Base-by-base conservation (phyloP, 1,284 basidiomycete species). In the Gomphus bonarii region DNA sequence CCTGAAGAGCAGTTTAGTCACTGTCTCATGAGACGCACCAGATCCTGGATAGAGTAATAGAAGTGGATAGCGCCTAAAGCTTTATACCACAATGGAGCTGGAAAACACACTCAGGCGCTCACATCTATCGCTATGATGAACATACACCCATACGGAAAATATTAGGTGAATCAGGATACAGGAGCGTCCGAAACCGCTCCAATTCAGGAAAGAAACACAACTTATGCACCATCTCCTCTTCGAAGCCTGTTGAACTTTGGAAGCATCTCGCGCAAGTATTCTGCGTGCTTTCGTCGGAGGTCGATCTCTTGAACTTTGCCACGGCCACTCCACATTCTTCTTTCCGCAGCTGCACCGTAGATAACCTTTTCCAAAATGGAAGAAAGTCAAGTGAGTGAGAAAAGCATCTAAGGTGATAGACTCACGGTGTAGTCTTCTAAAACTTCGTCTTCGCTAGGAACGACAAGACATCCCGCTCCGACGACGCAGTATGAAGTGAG, bases 191-290 rank as follows among this genome's bases (percentile, higher is more conserved):
- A 4, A 25, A 25, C 25, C 4, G 25, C n/a, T n/a, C n/a, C n/a
- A 4, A 25, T 25, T 4, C 4, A 35, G 33, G 8, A 35, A 35
- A 35, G 8, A 12, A 35, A 35, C 1, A 10, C 2, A 35, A 35
- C n/a, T 58, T 25, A 58, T 20, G 57, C 25, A 28, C 53, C 80
- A 61, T 85, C 84, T 14, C 80, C 82, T 59, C 79, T 72, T 59
- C 85, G 71, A 55, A 88, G 66, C 44, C 88, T 70, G 67, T 90
- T 91, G 65, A 91, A 93, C 74, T 92, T 94, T 54, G 91, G 91
- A 50, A 94, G 66, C 79, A 92, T 90, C 66, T 97, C 93, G 48
- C 84, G 74, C 48, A 98, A 74, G 69, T 95, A 97, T 62, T 95
- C 91, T 3, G 85, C 81, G 65, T 97, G 93, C 67, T 97, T 97